These are phyloP conservation scores for Barnettozyma wickerhamii DNA, from an alignment of 805 yeast genomes.

Conservation along the genomic window DNA sequence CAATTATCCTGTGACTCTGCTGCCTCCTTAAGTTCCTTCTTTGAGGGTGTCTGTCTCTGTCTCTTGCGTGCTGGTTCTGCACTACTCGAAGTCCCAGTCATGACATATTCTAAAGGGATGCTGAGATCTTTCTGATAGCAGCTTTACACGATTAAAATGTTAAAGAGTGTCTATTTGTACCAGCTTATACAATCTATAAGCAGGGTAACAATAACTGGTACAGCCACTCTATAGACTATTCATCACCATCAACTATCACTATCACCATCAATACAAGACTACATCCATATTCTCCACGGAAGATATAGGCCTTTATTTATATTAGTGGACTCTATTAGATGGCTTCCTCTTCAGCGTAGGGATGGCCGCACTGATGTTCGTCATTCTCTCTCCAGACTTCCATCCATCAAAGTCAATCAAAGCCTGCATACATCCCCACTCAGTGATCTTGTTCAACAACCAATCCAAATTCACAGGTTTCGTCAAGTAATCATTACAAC, in stretches of 20 bases:
- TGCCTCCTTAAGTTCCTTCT: not conserved
- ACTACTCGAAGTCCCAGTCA: not conserved
- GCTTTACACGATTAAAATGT: too few species aligned
- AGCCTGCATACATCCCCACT: conserved; percentile 99
- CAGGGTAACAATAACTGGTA: too few species aligned
- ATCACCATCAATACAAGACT: too few species aligned
- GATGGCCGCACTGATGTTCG: conserved; percentile 30
- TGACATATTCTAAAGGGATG: not conserved
- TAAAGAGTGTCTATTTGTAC: too few species aligned
- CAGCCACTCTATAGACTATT: too few species aligned
- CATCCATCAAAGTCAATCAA: conserved; percentile 93
- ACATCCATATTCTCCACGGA: too few species aligned
- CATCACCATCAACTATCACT: too few species aligned
- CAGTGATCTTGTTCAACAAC: conserved; percentile 90
- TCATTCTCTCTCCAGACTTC: conserved; percentile 48
- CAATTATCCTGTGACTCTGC: conserved; percentile 8
- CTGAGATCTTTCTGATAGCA: too few species aligned
- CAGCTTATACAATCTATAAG: too few species aligned
- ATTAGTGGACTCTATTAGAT: conserved; percentile 7
- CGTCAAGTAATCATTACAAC: conserved; percentile 94
- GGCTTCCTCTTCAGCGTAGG: conserved; percentile 22
- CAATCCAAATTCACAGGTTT: conserved; percentile 94
- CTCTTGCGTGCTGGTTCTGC: not conserved
- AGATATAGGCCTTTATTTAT: too few species aligned
- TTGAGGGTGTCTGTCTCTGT: not conserved